Evolutionary conservation across 805 yeast genomes (phyloP).

Genomic region (Tetrapisispora phaffii): DNA sequence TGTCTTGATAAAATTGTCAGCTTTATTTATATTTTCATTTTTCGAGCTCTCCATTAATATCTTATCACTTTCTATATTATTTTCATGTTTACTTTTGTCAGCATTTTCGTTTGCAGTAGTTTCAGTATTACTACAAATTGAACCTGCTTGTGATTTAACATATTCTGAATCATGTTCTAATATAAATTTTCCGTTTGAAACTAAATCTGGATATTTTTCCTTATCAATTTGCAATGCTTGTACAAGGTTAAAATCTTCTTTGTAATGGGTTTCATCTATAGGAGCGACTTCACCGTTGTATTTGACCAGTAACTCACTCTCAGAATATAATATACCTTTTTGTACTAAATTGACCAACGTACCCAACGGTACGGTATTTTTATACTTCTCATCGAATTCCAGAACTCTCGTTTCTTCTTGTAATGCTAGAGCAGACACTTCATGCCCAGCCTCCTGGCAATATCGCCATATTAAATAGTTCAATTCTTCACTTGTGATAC

Average conservation of each 20-base stretch:
- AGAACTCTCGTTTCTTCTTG: slow-evolving; percentile 62
- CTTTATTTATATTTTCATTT: slow-evolving; percentile 5
- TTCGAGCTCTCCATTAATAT: slow-evolving; percentile 1
- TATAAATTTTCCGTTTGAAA: slow-evolving; percentile 27
- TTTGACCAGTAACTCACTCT: slow-evolving; percentile 50
- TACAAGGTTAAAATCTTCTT: slow-evolving; percentile 40
- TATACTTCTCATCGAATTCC: slow-evolving; percentile 42
- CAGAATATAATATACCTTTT: slow-evolving; percentile 71
- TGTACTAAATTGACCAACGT: slow-evolving; percentile 74
- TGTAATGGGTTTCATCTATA: slow-evolving; percentile 16
- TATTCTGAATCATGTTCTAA: slow-evolving; percentile 12
- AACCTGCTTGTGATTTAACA: not conserved
- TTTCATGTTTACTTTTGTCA: not conserved
- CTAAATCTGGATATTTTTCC: slow-evolving; percentile 25
- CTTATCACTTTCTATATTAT: slow-evolving; percentile 3
- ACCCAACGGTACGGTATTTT: slow-evolving; percentile 59
- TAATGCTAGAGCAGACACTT: slow-evolving; percentile 69
- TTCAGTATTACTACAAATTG: not conserved
- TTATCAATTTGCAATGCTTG: slow-evolving; percentile 42
- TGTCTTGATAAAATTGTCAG: slow-evolving; percentile 23
- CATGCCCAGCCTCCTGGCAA: slow-evolving; percentile 72
- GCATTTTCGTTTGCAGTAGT: not conserved
- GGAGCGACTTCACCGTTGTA: slow-evolving; percentile 21
- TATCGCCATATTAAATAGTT: slow-evolving; percentile 92
- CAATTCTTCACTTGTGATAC: slow-evolving; percentile 71